Base-by-base conservation (phyloP, 768 basidiomycete genomes). In the Thelephora aurantiotincta region DNA sequence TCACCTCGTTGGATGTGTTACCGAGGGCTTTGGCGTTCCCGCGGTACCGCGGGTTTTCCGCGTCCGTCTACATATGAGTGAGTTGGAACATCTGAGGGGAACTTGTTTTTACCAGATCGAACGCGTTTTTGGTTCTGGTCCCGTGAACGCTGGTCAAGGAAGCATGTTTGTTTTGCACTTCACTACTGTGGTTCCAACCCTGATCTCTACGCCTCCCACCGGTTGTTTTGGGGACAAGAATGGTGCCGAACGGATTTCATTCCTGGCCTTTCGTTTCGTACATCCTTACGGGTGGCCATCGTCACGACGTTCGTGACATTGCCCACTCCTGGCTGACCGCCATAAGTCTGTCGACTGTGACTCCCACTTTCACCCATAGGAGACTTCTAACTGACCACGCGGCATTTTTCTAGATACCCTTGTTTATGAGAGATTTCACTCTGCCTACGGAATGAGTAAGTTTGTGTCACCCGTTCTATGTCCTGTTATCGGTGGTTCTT, bases 361-460 rank as follows among this genome's bases (percentile, higher is more conserved):
- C 9, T 30, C 4, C 9, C 4, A 30, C 9, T 30, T 30, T 30
- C 9, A 30, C 9, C 9, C 58, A 79, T 51, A 0, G 9, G 1
- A 14, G 16, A 41, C 37, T 42, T 42, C 35, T 50, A 37, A 52
- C n/a, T 44, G 42, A 18, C 26, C 26, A 30, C 9, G 26, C 26
- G 26, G 26, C 5, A 2, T 41, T 50, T n/a, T 4, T 42, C 26
- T 54, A 86, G 84, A 80, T 60, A 82, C 73, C 0, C 82, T 85
- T 55, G 70, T 82, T 2, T 87, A 83, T 54, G 83, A 76, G 2
- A 77, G 75, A 0, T 84, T 83, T 57, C 87, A 85, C 62, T 56
- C 85, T 9, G 75, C 75, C 2, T 84, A 77, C 51, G 82, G 79
- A 1, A 57, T 81, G 48, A 82, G 81, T 74, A 41, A 56, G 82